Evolutionary conservation across 768 basidiomycete species (phyloP), one percentile per base, ranked within the genome.

Genomic region (Galerina marginata): DNA sequence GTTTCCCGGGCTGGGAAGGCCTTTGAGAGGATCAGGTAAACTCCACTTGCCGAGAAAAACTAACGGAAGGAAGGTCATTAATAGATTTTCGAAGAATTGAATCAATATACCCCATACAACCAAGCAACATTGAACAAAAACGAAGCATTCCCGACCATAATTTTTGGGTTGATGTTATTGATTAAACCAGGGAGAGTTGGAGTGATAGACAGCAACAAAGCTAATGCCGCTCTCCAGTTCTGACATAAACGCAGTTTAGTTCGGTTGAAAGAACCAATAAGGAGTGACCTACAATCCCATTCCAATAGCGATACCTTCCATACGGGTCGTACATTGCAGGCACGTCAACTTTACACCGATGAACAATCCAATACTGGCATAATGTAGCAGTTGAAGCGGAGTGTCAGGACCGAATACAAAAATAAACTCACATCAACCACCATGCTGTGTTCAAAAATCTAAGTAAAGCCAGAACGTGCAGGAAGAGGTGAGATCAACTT

Each of bases 211-310:
- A 86, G 72, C 20, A 94, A 69, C 10, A 94, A 74, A 0, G 93
- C 86, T 2, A 84, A 80, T 3, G 84, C 81, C 1, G 93, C 92
- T 25, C 92, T 81, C 90, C 92, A 93, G 73, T 96, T 95, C 90
- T 92, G 50, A 33, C 29, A 49, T 14, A 5, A 11, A 33, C 16
- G 51, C 10, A 29, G 33, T 29, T 54, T 45, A 33, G 5, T 23
- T 51, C 20, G 46, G 12, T 40, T 20, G 29, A 9, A 29, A 11
- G 6, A 29, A 16, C n/a, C 9, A 10, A 61, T 45, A 64, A 46
- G 45, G 58, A 29, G 40, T 3, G n/a, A 78, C 87, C 62, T 68
- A 91, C 91, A 53, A 90, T 81, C 53, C 93, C 93, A 43, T 80
- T 79, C 67, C 78, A 86, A 72, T 94, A 95, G n/a, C 82, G 76